phyloP scores from a whole-genome alignment of 129 eudicot species.

The Smallanthus sonchifolius region DNA sequence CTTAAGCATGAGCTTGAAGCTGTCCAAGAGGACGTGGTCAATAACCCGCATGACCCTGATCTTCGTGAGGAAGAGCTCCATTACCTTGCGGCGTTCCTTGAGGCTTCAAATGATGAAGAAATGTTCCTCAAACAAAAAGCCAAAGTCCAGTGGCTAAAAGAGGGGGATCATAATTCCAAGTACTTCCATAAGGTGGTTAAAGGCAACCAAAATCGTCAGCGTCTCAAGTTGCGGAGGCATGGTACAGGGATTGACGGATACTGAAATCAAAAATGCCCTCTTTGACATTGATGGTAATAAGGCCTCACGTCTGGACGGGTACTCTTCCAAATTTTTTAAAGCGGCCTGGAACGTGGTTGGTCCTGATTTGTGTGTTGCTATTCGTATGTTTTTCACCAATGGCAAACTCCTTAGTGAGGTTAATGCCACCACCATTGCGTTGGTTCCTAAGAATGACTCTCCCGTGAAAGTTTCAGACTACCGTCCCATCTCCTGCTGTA shows the following conservation, averaged over 20 bases:
- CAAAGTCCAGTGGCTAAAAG: no score
- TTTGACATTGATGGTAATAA: neutral
- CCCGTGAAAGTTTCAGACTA: neutral
- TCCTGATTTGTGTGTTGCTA: neutral
- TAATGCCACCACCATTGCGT: neutral
- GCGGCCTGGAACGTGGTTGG: neutral
- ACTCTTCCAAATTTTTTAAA: no score
- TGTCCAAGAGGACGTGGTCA: neutral
- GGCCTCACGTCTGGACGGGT: neutral
- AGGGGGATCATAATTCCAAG: no score
- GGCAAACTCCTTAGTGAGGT: neutral
- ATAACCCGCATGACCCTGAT: neutral
- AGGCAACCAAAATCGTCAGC: accelerated
- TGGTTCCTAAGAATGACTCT: neutral
- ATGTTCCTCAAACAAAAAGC: no score
- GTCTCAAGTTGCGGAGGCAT: no score
- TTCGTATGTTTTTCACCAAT: neutral
- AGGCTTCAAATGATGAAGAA: no score
- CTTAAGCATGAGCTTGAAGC: neutral
- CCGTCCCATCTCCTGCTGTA: neutral
- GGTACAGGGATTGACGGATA: neutral
- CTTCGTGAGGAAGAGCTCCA: no score
- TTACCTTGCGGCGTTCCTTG: neutral
- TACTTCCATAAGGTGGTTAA: no score
- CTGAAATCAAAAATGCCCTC: neutral